These are phyloP conservation scores for Tetradesmus lagerheimii DNA, from an alignment of 139 green algal genomes.

Conservation along the genomic window DNA sequence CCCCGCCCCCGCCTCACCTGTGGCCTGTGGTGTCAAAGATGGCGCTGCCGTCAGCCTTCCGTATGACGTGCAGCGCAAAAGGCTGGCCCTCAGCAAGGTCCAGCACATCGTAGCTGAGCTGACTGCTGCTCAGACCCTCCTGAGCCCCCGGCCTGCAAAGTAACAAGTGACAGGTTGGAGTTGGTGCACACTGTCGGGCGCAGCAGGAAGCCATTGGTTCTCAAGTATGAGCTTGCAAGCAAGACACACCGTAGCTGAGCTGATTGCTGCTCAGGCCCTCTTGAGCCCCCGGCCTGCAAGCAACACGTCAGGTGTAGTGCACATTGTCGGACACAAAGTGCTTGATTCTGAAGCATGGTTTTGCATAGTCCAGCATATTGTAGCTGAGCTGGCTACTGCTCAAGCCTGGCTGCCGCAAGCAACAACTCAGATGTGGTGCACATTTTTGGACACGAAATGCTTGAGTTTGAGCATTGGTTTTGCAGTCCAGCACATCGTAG, in stretches of 20 bases:
- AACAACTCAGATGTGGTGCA: not conserved
- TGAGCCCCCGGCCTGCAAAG: not conserved
- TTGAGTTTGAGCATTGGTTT: too few species aligned
- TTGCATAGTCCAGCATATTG: too few species aligned
- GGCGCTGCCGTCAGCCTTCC: not conserved
- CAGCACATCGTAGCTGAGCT: not conserved
- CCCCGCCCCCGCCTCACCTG: not conserved
- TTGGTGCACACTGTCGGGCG: too few species aligned
- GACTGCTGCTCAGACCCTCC: not conserved
- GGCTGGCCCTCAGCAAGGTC: not conserved
- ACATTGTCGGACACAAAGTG: too few species aligned
- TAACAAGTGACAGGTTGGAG: not conserved
- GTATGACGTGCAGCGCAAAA: not conserved
- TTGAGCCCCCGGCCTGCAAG: not conserved
- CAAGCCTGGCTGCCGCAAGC: not conserved
- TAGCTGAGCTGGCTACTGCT: not conserved
- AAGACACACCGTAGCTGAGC: not conserved
- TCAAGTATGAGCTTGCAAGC: too few species aligned
- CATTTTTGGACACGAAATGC: too few species aligned
- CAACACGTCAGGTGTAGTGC: not conserved
- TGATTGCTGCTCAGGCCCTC: not conserved
- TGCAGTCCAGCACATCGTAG: not conserved
- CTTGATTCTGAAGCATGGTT: too few species aligned
- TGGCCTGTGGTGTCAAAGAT: constrained; percentile 22
- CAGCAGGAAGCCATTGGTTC: too few species aligned